Evolutionary conservation across 2,329 filamentous ascomycete species (phyloP).

Genomic region (Pseudodiploospora longispora): DNA sequence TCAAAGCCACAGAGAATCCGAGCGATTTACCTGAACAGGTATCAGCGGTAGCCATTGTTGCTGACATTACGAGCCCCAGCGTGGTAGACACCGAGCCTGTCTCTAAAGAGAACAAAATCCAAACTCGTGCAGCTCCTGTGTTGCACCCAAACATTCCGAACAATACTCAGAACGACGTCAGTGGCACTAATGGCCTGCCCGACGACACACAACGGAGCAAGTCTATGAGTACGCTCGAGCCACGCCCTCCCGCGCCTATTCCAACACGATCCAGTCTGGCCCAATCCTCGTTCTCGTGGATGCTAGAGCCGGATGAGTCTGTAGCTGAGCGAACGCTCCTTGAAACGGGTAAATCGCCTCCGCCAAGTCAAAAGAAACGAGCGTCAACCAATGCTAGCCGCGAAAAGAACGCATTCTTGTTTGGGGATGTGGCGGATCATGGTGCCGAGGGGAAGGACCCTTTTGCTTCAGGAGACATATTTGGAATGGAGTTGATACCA

Average conservation of each 20-base stretch:
- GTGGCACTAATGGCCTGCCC: too few species aligned
- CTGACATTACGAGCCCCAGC: too few species aligned
- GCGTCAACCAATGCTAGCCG: slow-evolving; percentile 37
- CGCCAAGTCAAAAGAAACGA: slow-evolving; percentile 31
- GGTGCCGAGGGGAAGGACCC: slow-evolving; percentile 27
- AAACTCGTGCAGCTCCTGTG: too few species aligned
- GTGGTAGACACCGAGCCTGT: too few species aligned
- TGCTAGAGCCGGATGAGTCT: slow-evolving; percentile 54
- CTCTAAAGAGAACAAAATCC: too few species aligned
- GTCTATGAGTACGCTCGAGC: background rate
- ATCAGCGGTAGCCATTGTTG: too few species aligned
- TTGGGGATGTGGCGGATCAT: slow-evolving; percentile 40
- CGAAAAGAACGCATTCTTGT: slow-evolving; percentile 51
- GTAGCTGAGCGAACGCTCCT: slow-evolving; percentile 14
- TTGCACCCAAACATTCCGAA: too few species aligned
- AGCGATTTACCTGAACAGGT: too few species aligned
- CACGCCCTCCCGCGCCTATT: slow-evolving; percentile 31
- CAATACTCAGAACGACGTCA: too few species aligned
- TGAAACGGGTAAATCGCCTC: slow-evolving; percentile 21
- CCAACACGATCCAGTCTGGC: slow-evolving; percentile 59
- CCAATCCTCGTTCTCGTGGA: slow-evolving; percentile 72
- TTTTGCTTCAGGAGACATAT: slow-evolving; percentile 41
- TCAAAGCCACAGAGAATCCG: too few species aligned
- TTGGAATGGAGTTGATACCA: slow-evolving; percentile 44
- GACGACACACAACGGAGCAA: too few species aligned